Base-by-base conservation (phyloP, 2,329 filamentous ascomycete genomes). In the Claviceps fusiformis region DNA sequence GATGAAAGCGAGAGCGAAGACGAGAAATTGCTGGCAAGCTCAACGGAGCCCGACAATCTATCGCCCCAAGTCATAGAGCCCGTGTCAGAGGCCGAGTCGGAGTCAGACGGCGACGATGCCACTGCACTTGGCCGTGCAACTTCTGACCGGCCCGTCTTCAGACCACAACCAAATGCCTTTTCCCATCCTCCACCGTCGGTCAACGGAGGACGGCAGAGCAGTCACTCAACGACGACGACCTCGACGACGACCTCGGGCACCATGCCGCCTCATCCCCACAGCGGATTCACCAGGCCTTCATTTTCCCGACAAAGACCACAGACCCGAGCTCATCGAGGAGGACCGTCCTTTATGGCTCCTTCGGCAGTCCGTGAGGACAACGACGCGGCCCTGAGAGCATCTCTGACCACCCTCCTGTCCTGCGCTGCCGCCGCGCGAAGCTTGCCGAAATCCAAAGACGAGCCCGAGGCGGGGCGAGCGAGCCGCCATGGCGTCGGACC, bases 321-420 rank as follows among this genome's bases (percentile, higher is more conserved):
- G 58, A 71, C 72, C 10, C 71, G 75, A 48, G 64, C 71, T 44
- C 70, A 74, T 59, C 80, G 70, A 47, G 69, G 66, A 47, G 64
- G 74, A 53, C 70, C 77, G 59, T 86, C 83, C 67, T 81, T 87
- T 67, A 80, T 89, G 65, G 85, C 86, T 0, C 85, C 88, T 1
- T 81, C 82, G 3, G 82, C 82, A 4, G 82, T 88, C 62, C 88
- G 89, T 62, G 85, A 88, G 50, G 90, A 97, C 62, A 91, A 97
- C 63, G 93, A 98, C 63, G 93, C 90, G 35, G 93, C 90, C 2
- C 77, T 98, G 11, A 85, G 93, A 39, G 90, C 93, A 24, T 95
- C 89, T 51, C 77, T 98, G n/a, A 95, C 90, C 0, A 97, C 93
- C 0, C 78, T 98, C 13, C 80, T 98, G 13, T 96, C 92, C n/a